Evolutionary conservation across 2,329 filamentous ascomycete species (phyloP).

Genomic region (Phyllosticta citrichinensis): DNA sequence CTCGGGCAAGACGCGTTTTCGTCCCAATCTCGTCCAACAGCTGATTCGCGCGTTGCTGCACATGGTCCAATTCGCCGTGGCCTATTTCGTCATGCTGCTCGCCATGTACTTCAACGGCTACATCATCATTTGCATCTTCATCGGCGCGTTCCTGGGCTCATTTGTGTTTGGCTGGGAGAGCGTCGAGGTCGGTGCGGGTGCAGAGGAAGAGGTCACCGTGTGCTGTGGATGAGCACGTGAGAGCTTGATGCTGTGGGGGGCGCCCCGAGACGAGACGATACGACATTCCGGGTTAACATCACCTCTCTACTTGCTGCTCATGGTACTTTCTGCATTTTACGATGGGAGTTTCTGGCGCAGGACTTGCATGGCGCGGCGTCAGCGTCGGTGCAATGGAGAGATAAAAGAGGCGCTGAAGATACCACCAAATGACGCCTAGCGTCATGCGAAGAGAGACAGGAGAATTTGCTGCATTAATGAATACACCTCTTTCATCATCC

Average conservation of each 20-base stretch:
- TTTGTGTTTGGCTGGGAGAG: slow-evolving; percentile 65
- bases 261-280: not conserved
- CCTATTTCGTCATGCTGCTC: slow-evolving; percentile 69
- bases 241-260: not conserved
- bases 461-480: too few species aligned
- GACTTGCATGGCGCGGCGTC: not conserved
- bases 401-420: not conserved
- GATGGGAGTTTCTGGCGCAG: too few species aligned
- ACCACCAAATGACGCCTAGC: not conserved
- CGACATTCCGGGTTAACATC: too few species aligned
- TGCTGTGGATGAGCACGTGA: slow-evolving; percentile 2
- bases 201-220: slow-evolving; percentile 4
- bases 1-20: slow-evolving; percentile 21
- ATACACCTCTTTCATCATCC: too few species aligned
- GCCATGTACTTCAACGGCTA: slow-evolving; percentile 60
- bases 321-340: too few species aligned
- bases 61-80: slow-evolving; percentile 60
- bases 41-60: slow-evolving; percentile 56
- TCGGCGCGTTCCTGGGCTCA: slow-evolving; percentile 62
- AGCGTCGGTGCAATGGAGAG: not conserved
- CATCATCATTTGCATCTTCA: slow-evolving; percentile 70
- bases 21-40: slow-evolving; percentile 56
- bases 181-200: slow-evolving; percentile 1
- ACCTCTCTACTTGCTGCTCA: too few species aligned
- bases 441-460: not conserved